phyloP scores from a whole-genome alignment of 345 rosid species.

The Corymbia maculata region DNA sequence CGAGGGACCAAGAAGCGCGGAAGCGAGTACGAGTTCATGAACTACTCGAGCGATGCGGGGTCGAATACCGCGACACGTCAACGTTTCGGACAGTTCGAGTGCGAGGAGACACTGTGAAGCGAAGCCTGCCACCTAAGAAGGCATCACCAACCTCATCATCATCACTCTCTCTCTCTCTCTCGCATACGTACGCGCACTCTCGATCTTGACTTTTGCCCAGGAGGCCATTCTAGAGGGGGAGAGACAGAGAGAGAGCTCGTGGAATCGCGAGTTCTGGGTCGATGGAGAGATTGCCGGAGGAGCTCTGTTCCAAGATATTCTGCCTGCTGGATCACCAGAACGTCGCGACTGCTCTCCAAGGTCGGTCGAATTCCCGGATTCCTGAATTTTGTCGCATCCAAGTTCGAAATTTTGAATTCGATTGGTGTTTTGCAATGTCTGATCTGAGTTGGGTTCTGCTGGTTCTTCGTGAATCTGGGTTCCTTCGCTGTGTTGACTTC shows the following conservation, averaged over 20 bases:
- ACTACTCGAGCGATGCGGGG: not conserved
- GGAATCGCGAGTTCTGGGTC: not conserved
- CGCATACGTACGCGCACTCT: not conserved
- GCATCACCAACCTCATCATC: not conserved
- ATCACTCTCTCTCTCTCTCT: not conserved
- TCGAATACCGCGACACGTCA: not conserved
- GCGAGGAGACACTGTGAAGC: not conserved
- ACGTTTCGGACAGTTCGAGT: not conserved
- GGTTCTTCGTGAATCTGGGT: not conserved
- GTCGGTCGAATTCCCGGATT: conserved; percentile 1
- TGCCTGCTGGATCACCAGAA: conserved; percentile 35
- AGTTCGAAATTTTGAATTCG: not conserved
- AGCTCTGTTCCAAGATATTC: conserved; percentile 33
- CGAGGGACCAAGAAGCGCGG: not conserved
- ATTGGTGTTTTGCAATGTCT: not conserved
- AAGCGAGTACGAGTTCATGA: not conserved
- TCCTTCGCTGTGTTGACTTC: not conserved
- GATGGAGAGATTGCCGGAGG: conserved; percentile 43
- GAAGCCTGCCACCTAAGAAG: not conserved
- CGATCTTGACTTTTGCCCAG: not conserved
- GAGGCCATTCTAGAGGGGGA: not conserved
- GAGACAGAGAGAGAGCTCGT: not conserved
- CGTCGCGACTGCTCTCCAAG: conserved; percentile 43
- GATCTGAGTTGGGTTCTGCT: not conserved
- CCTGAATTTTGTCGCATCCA: not conserved